Evolutionary conservation across 2,329 filamentous ascomycete genomes (phyloP).

Genomic region (Aspergillus transmontanensis): DNA sequence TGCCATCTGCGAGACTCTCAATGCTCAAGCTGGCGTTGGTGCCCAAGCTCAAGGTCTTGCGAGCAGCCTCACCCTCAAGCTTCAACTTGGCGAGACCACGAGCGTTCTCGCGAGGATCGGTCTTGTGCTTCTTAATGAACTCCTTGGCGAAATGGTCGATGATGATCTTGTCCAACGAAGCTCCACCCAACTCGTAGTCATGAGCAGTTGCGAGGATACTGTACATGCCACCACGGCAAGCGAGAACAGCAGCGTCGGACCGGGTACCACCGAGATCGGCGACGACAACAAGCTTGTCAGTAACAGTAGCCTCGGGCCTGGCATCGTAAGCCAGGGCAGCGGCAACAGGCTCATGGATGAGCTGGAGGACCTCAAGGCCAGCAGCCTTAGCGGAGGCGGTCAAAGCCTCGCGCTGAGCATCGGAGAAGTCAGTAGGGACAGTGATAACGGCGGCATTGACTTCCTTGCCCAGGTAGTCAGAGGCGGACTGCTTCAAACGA

Average conservation of each 20-base stretch:
- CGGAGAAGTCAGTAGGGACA: conserved; percentile 88
- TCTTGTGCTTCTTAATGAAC: conserved; percentile 95
- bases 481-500: conserved; percentile 78
- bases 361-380: conserved; percentile 85
- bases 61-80: conserved; percentile 85
- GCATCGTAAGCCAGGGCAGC: conserved; percentile 91
- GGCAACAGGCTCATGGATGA: conserved; percentile 88
- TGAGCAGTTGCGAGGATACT: conserved; percentile 90
- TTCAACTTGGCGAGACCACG: conserved; percentile 88
- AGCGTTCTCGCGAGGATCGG: conserved; percentile 79
- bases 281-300: conserved; percentile 89
- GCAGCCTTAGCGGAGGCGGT: conserved; percentile 76
- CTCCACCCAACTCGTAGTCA: conserved; percentile 91
- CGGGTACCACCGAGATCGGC: conserved; percentile 91
- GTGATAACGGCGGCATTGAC: conserved; percentile 95
- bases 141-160: conserved; percentile 98
- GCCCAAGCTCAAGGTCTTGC: conserved; percentile 88
- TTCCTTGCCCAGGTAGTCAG: conserved; percentile 88
- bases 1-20: conserved; percentile 83
- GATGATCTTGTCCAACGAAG: conserved; percentile 83
- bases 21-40: conserved; percentile 89
- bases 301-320: conserved; percentile 69
- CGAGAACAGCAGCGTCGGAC: conserved; percentile 87
- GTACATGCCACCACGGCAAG: conserved; percentile 93
- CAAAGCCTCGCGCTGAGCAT: conserved; percentile 82